These are phyloP conservation scores for Colletotrichum cordylinicola DNA, from an alignment of 2,329 filamentous ascomycete species.

Conservation along the genomic window DNA sequence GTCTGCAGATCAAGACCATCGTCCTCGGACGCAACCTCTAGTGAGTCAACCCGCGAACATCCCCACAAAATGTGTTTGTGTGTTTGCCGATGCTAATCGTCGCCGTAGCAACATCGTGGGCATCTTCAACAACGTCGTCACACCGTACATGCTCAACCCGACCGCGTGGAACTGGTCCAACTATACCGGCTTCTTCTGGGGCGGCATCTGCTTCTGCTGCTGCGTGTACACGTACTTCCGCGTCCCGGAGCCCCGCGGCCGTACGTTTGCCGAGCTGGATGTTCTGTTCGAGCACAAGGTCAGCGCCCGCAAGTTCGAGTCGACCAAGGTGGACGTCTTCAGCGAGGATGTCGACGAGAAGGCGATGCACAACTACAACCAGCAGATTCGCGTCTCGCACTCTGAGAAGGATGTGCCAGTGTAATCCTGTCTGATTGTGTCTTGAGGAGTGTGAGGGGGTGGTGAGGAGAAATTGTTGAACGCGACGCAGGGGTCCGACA, in stretches of 20 bases:
- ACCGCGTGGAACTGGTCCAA: slow-evolving; percentile 87
- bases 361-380: slow-evolving; percentile 54
- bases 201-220: slow-evolving; percentile 79
- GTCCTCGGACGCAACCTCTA: slow-evolving; percentile 83
- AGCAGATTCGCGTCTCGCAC: slow-evolving; percentile 38
- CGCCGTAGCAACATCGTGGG: slow-evolving; percentile 72
- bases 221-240: slow-evolving; percentile 84
- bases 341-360: slow-evolving; percentile 50
- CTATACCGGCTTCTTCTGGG: slow-evolving; percentile 89
- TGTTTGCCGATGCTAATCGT: background rate
- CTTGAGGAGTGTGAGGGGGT: background rate
- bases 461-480: background rate
- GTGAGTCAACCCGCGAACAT: slow-evolving; percentile 40
- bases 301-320: slow-evolving; percentile 74
- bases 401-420: slow-evolving; percentile 26
- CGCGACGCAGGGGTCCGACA: background rate
- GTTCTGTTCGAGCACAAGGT: slow-evolving; percentile 79
- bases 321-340: slow-evolving; percentile 62
- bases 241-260: slow-evolving; percentile 79
- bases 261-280: slow-evolving; percentile 87
- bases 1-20: slow-evolving; percentile 90
- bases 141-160: slow-evolving; percentile 93
- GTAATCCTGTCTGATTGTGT: background rate
- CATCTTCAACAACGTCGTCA: slow-evolving; percentile 82
- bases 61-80: background rate